A percentile compares a stretch with the other conserved stretches of the same genome.
These are phyloP conservation scores for Leishmania martiniquensis DNA, from an alignment of 208 protist species.

Conservation along the genomic window DNA sequence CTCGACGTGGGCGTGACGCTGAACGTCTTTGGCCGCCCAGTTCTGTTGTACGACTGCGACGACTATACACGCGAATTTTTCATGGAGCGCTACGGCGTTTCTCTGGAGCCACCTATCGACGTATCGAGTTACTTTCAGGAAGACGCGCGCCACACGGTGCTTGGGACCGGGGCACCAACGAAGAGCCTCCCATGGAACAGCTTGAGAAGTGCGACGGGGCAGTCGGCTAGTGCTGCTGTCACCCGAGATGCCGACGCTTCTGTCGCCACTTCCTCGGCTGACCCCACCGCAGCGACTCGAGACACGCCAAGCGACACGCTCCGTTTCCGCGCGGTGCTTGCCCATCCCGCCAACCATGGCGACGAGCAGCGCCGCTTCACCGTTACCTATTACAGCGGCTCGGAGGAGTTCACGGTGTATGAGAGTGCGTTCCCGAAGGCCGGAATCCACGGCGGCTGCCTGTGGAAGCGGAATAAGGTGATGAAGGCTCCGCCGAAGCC, in stretches of 20 bases:
- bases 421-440: slow-evolving; percentile 67
- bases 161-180: slow-evolving; percentile 21
- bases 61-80: slow-evolving; percentile 93
- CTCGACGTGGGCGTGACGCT: slow-evolving; percentile 82
- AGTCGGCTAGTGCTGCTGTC: slow-evolving; percentile 16
- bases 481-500: slow-evolving; percentile 50
- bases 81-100: slow-evolving; percentile 54
- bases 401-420: slow-evolving; percentile 88
- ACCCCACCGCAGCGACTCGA: neutral
- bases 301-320: slow-evolving; percentile 51
- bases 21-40: slow-evolving; percentile 78
- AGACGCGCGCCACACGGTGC: slow-evolving; percentile 33
- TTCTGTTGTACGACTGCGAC: slow-evolving; percentile 95
- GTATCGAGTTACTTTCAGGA: slow-evolving; percentile 43
- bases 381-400: slow-evolving; percentile 86
- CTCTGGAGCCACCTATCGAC: slow-evolving; percentile 54
- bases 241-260: slow-evolving; percentile 22
- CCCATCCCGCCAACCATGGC: slow-evolving; percentile 47
- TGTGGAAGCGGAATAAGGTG: slow-evolving; percentile 73
- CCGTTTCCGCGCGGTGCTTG: slow-evolving; percentile 73
- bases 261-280: neutral
- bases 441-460: slow-evolving; percentile 81
- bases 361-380: slow-evolving; percentile 75
- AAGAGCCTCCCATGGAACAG: slow-evolving; percentile 25
- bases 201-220: slow-evolving; percentile 38